Base-by-base conservation (phyloP, 1,284 basidiomycete species). In the Rhodotorula sp. region DNA sequence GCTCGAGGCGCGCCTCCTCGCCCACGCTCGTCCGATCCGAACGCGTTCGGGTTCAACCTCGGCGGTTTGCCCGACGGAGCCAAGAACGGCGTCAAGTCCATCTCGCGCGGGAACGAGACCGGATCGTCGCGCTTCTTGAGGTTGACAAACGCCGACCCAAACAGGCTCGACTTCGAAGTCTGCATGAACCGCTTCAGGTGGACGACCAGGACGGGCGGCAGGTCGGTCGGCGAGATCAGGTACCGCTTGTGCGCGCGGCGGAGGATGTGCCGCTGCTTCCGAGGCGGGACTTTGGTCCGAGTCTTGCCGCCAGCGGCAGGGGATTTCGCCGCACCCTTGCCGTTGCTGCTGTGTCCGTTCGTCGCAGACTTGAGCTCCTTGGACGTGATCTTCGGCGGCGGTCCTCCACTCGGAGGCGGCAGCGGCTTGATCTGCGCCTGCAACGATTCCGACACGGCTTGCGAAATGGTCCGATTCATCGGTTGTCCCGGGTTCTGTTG, bases 161-260 rank as follows among this genome's bases (percentile, higher is more conserved):
- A 87, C 79, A 85, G 82, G 84, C 68, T 83, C 80, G 61, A 85
- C 81, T 78, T 78, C n/a, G 76, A 69, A 15, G 84, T 82, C 80
- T 93, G 91, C 81, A 95, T 92, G 83, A 97, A 97, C 48, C 94
- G 86, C 83, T 97, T 97, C 63, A 97, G 85, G 77, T 97, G 94
- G 71, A 97, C 87, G 65, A 95, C 91, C 69, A 97, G 86, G 45
- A 97, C 87, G 0, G 92, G 92, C 0, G 94, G 94, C 23, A 79
- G 65, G 60, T 72, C 70, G 1, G 92, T 89, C 1, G 86, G 86
- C 7, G 90, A 87, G 78, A 97, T 91, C 70, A 97, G 87, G 81
- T 95, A 97, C 14, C 94, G 89, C 82, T 97, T 97, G 83, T 92
- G 93, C 21, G 93, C 93, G 12, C 90, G 85, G 2, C 91, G 87